A percentile compares a stretch with the other conserved stretches of the same genome.
Evolutionary conservation across 495 filamentous ascomycete genomes (phyloP).

Genomic region (Hypoxylon lienhwacheense): DNA sequence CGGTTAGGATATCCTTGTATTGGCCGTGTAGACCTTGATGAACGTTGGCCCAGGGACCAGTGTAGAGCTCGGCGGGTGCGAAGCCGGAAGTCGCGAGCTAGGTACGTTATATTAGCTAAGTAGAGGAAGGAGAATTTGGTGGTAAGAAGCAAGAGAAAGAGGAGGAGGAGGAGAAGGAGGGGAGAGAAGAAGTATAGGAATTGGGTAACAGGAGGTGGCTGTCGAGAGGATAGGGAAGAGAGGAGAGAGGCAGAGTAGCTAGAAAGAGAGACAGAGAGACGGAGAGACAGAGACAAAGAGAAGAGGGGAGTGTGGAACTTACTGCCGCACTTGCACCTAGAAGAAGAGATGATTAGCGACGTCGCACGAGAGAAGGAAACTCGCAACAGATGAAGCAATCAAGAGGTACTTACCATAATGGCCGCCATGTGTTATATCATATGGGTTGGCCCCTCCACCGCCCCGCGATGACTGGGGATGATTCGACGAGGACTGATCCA

Average conservation of each 20-base stretch:
- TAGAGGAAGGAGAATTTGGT: background rate
- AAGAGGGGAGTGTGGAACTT: constrained; percentile 46
- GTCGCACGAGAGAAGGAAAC: constrained; percentile 37
- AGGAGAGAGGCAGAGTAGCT: constrained; percentile 1
- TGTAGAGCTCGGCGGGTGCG: constrained; percentile 86
- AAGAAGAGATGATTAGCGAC: constrained; percentile 43
- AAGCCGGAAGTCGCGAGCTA: constrained; percentile 76
- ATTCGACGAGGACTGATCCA: constrained; percentile 61
- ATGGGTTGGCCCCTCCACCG: constrained; percentile 60
- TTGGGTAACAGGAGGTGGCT: background rate
- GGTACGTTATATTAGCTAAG: constrained; percentile 24
- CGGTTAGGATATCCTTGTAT: constrained; percentile 94
- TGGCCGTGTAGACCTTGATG: constrained; percentile 92
- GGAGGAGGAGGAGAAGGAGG: background rate
- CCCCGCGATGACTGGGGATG: constrained; percentile 57
- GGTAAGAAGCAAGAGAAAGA: background rate
- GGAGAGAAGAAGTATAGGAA: background rate
- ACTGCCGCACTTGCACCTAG: constrained; percentile 81
- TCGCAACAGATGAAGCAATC: constrained; percentile 32
- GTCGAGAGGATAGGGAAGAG: constrained; percentile 1
- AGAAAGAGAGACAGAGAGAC: constrained; percentile 7
- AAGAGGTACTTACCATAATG: constrained; percentile 74
- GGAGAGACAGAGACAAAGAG: constrained; percentile 8
- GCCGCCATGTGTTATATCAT: constrained; percentile 79
- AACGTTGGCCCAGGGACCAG: constrained; percentile 94